Evolutionary conservation across 2,329 filamentous ascomycete species (phyloP).

Genomic region (Pestalotiopsis sp.): DNA sequence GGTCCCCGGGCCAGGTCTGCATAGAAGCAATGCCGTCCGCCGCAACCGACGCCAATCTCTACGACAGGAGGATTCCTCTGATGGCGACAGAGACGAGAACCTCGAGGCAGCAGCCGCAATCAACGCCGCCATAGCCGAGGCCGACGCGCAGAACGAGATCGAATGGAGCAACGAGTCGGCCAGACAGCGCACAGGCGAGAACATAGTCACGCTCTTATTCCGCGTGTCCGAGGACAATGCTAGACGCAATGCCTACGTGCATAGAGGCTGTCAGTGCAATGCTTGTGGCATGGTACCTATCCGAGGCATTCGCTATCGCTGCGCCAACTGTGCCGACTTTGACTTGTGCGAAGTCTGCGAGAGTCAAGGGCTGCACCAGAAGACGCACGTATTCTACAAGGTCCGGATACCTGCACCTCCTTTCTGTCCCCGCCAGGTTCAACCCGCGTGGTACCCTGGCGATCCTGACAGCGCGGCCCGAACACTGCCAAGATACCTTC

Average conservation of each 20-base stretch:
- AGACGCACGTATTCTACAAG: slow-evolving; percentile 97
- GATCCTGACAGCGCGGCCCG: slow-evolving; percentile 74
- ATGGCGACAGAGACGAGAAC: slow-evolving; percentile 50
- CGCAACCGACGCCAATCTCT: slow-evolving; percentile 43
- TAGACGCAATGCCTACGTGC: slow-evolving; percentile 83
- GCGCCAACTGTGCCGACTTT: slow-evolving; percentile 93
- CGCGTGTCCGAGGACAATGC: slow-evolving; percentile 94
- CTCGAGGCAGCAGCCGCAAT: slow-evolving; percentile 31
- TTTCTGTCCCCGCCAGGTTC: slow-evolving; percentile 77
- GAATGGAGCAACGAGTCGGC: slow-evolving; percentile 54
- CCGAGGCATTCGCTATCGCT: slow-evolving; percentile 88
- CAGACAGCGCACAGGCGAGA: slow-evolving; percentile 66
- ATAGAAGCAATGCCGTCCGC: slow-evolving; percentile 69
- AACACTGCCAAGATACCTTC: slow-evolving; percentile 67
- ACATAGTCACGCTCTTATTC: slow-evolving; percentile 83
- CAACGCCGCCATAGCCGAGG: slow-evolving; percentile 36
- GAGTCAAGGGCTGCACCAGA: slow-evolving; percentile 74
- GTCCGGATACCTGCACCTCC: slow-evolving; percentile 87
- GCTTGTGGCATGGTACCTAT: slow-evolving; percentile 87
- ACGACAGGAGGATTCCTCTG: slow-evolving; percentile 36
- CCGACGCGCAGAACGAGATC: slow-evolving; percentile 39
- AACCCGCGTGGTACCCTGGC: slow-evolving; percentile 86
- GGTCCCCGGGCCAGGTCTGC: slow-evolving; percentile 45
- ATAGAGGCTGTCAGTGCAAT: slow-evolving; percentile 91
- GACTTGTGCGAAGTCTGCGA: slow-evolving; percentile 96